Conservation (phyloP, 176 grass and related monocot species). For the Paspalum notatum region DNA sequence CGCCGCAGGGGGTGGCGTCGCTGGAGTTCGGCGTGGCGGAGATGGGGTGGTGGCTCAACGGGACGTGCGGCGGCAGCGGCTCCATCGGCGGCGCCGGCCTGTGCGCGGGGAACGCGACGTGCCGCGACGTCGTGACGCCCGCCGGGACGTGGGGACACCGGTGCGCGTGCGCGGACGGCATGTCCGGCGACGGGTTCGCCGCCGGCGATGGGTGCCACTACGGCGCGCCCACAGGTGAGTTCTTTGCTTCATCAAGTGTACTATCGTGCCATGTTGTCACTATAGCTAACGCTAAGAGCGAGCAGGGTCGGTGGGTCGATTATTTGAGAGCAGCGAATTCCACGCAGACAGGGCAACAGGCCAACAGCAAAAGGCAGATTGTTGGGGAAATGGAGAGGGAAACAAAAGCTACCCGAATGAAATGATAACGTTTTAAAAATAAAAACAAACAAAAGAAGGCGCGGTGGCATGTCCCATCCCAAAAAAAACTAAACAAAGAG, state of each 20-base stretch:
- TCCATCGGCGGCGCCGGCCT: not conserved
- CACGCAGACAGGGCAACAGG: too few species aligned
- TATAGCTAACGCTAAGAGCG: too few species aligned
- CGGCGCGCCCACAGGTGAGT: constrained; percentile 27
- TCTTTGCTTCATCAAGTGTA: not conserved
- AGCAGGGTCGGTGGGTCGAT: too few species aligned
- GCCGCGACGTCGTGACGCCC: not conserved
- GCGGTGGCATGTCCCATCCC: too few species aligned
- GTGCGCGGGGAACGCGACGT: constrained; percentile 58
- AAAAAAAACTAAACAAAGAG: too few species aligned
- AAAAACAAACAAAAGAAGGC: too few species aligned
- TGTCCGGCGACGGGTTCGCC: constrained; percentile 62
- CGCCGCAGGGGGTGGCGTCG: not conserved
- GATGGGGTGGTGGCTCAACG: constrained; percentile 75
- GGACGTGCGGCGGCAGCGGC: constrained; percentile 12
- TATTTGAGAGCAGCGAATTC: too few species aligned
- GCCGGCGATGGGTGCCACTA: constrained; percentile 57
- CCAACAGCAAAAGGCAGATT: too few species aligned
- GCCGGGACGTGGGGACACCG: not conserved
- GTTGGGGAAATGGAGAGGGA: too few species aligned
- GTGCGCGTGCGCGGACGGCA: constrained; percentile 47
- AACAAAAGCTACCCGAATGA: too few species aligned
- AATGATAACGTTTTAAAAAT: too few species aligned
- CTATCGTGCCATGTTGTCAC: not conserved
- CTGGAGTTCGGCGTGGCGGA: constrained; percentile 52